Base-by-base conservation (phyloP, 225 moss, liverwort and hornwort genomes). In the Rhytidiadelphus loreus region DNA sequence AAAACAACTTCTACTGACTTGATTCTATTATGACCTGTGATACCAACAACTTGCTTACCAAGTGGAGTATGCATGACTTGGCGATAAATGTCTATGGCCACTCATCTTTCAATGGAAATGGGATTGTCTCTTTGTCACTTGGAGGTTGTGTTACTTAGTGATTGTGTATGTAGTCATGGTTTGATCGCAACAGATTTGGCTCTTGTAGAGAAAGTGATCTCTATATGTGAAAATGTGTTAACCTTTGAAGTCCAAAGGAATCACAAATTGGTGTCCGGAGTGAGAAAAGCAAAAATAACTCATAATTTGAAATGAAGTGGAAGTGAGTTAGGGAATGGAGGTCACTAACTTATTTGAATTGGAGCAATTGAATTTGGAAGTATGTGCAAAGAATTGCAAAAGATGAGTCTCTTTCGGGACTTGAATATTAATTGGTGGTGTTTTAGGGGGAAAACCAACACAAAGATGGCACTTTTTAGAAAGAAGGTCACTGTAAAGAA, bases 331-430 rank as follows among this genome's bases (percentile, higher is more conserved):
- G 26, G 24, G 26, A 43, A 43, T 71, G 16, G 43, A 43, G 16
- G 26, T 9, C 3, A 26, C 16, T 15, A 9, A 5, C 26, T 71
- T 26, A 26, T 7, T 43, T 71, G 1, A 28, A 71, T 26, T 43
- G 43, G 16, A 71, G 21, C 9, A 26, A 43, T 43, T 0, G 8
- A 15, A 70, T 41, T 39, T 71, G 7, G 16, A 43, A 25, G 14
- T 41, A 7, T 0, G 0, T 70, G 8, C 8, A 25, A 25, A 41
- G 26, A 41, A 15, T 26, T 70, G 8, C 8, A 5, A 25, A 41
- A 26, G 15, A 26, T 8, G 8, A 0, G 0, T 13, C 4, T 13
- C 13, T 39, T 23, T 8, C 39, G n/a, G 0, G 1, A 3, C 7
- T 39, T 41, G 14, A 70, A 70, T 22, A 23, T n/a, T 8, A n/a